These are phyloP conservation scores for Amanita rubescens DNA, from an alignment of 768 basidiomycete species.

Conservation along the genomic window DNA sequence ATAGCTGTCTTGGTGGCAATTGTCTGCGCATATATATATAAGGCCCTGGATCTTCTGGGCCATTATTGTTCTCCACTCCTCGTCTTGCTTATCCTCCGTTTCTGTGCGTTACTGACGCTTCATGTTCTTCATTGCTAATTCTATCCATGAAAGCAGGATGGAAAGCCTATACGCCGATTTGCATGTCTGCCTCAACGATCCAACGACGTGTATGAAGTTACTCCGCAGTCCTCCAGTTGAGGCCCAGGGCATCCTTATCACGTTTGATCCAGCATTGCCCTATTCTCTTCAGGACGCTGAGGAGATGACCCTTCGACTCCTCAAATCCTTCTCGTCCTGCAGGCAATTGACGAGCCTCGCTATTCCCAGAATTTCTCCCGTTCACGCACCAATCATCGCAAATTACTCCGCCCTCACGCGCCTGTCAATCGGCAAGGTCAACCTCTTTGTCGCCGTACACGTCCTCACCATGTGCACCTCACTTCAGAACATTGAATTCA, in stretches of 20 bases:
- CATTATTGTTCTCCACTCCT: neutral
- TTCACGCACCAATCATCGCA: neutral
- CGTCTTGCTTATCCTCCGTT: neutral
- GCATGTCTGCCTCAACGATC: neutral
- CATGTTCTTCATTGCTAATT: neutral
- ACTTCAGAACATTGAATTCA: neutral
- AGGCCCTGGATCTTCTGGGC: neutral
- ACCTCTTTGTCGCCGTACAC: neutral
- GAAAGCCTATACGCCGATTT: neutral
- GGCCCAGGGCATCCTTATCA: neutral
- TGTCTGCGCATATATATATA: neutral
- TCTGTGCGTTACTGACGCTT: neutral
- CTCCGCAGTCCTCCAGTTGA: neutral
- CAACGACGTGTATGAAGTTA: neutral
- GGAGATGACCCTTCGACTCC: neutral
- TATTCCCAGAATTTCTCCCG: neutral
- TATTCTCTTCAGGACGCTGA: neutral
- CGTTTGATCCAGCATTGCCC: neutral
- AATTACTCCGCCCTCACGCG: neutral
- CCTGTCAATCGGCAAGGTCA: neutral
- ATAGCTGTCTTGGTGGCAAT: neutral
- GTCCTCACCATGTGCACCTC: neutral
- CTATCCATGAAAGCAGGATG: neutral
- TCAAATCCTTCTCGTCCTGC: neutral
- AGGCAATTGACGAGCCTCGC: neutral